Conservation (phyloP, 202 grass and related monocot genomes). For the Saccharum hybrid region DNA sequence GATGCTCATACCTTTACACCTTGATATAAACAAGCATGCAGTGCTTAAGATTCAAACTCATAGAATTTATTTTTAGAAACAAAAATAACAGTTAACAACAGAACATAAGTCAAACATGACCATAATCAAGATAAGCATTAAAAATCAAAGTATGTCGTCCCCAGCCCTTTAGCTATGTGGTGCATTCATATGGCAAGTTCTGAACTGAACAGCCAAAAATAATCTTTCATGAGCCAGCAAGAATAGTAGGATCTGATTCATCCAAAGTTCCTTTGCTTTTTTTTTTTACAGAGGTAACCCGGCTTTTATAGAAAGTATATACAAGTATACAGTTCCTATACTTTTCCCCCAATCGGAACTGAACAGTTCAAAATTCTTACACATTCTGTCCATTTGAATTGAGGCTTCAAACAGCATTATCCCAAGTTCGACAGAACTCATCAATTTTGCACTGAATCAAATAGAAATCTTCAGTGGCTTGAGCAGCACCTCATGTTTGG, state of each 20-base stretch:
- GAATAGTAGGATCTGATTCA: background rate
- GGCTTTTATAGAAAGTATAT: background rate
- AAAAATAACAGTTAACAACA: constrained; percentile 1
- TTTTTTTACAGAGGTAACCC: background rate
- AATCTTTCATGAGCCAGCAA: background rate
- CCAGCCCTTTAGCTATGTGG: background rate
- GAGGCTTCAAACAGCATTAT: background rate
- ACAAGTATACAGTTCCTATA: background rate
- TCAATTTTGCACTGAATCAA: background rate
- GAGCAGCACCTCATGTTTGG: background rate
- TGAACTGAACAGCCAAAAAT: background rate
- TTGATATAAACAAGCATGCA: constrained; percentile 26
- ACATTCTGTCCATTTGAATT: background rate
- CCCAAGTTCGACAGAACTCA: background rate
- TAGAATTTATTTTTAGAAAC: background rate
- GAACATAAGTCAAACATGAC: background rate
- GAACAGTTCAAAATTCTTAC: background rate
- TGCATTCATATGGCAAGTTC: constrained; percentile 23
- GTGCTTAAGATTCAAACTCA: constrained; percentile 3
- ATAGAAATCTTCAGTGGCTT: constrained; percentile 1
- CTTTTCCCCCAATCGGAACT: background rate
- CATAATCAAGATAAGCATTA: background rate
- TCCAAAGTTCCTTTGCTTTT: background rate
- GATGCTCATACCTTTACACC: background rate
- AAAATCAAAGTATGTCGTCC: constrained; percentile 8